Base-by-base conservation (phyloP, 169 alveolate species). In the Babesia ovata region DNA sequence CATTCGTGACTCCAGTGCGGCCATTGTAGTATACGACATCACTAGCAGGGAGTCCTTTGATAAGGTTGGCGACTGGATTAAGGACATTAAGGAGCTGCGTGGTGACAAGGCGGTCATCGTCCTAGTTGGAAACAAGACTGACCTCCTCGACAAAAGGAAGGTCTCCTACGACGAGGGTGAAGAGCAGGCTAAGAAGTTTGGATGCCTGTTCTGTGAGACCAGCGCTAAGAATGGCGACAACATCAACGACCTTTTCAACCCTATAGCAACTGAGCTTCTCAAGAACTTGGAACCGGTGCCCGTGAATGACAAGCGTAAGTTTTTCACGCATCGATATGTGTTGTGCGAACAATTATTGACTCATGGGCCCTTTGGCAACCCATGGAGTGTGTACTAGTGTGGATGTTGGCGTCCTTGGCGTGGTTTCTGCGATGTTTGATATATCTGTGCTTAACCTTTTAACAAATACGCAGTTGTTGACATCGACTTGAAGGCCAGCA, bases 191-290 rank as follows among this genome's bases (percentile, higher is more conserved):
- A 74, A 86, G 75, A 91, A 96, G 93, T 91, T 94, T 66, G 97
- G 92, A 48, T 95, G 96, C 21, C 91, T 94, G 88, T 96, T 95
- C 73, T 92, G 95, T 48, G 99, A 97, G 87, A 94, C 98, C 39
- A 96, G 99, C 78, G 99, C 99, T 46, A 96, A 96, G 86, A 95
- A 96, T 11, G 99, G 99, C 13, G 88, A 91, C 74, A 97, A 97
- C 89, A 93, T 97, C 46, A 69, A 71, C 62, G 85, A 82, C 46
- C 65, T 82, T 21, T 82, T 82, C 73, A 73, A 63, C 46, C 45
- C 70, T 22, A 75, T 82, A 29, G 85, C 89, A 4, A 62, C 71
- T 17, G 79, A 71, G 63, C 85, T 82, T 46, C 71, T 82, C 39
- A 73, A 82, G 67, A 82, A 70, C 46, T 36, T 62, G 65, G 89